phyloP scores from a whole-genome alignment of 306 rosid genomes.

The Calophaca sinica region DNA sequence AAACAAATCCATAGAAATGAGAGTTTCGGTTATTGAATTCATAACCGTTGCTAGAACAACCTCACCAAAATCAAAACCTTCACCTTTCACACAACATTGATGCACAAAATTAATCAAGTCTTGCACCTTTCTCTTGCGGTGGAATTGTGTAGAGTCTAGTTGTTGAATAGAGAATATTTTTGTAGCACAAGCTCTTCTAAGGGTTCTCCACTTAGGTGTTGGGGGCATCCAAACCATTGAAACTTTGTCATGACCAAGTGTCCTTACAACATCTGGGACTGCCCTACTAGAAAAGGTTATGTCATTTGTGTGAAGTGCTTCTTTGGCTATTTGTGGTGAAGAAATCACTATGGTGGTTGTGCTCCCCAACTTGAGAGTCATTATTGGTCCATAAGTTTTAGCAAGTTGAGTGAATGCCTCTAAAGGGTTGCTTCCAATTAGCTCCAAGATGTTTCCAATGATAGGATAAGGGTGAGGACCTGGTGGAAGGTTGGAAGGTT shows the following conservation, averaged over 20 bases:
- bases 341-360: slow-evolving; percentile 46
- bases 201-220: slow-evolving; percentile 33
- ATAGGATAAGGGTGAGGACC: slow-evolving; percentile 62
- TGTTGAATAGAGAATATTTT: slow-evolving; percentile 32
- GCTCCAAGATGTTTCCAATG: slow-evolving; percentile 59
- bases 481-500: slow-evolving; percentile 47
- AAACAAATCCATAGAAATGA: slow-evolving; percentile 46
- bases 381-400: slow-evolving; percentile 43
- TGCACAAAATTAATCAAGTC: slow-evolving; percentile 18
- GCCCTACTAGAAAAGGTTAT: not conserved
- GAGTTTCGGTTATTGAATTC: slow-evolving; percentile 50
- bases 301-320: slow-evolving; percentile 27
- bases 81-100: slow-evolving; percentile 29
- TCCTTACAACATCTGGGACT: not conserved
- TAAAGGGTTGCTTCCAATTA: slow-evolving; percentile 40
- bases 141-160: slow-evolving; percentile 26
- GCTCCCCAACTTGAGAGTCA: slow-evolving; percentile 34
- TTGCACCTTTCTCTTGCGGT: slow-evolving; percentile 33
- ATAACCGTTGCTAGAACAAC: slow-evolving; percentile 40
- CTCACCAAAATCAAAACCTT: slow-evolving; percentile 45
- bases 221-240: slow-evolving; percentile 10
- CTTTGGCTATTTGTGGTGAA: slow-evolving; percentile 43
- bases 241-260: slow-evolving; percentile 18
- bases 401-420: slow-evolving; percentile 35
- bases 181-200: slow-evolving; percentile 30